Conservation (phyloP, 179 eudicot genomes). For the Vitellaria paradoxa region DNA sequence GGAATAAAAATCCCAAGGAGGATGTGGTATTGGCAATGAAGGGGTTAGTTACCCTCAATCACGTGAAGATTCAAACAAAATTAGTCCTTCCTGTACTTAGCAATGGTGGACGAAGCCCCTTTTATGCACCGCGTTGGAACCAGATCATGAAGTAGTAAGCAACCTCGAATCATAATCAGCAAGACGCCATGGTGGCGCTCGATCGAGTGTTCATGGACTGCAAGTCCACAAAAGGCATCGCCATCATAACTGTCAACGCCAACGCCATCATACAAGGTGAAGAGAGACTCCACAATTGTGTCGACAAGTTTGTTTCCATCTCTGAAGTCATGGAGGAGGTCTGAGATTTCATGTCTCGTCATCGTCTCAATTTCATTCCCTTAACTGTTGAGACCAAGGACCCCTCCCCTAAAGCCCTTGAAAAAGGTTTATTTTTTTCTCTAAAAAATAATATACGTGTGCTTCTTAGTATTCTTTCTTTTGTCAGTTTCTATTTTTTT, state of each 20-base stretch:
- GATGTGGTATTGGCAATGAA: too few relatives aligned
- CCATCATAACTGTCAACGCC: conserved; percentile 87
- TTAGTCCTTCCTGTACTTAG: neutral
- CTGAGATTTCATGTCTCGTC: conserved; percentile 79
- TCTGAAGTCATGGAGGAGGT: conserved; percentile 65
- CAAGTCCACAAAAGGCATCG: conserved; percentile 64
- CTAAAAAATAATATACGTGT: too few relatives aligned
- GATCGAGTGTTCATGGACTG: conserved; percentile 37
- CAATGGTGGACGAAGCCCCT: conserved; percentile 30
- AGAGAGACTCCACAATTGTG: conserved; percentile 37
- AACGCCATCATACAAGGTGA: conserved; percentile 90
- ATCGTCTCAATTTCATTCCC: conserved; percentile 56
- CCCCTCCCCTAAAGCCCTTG: conserved; percentile 74
- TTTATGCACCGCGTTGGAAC: conserved; percentile 50
- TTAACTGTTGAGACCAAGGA: too few relatives aligned
- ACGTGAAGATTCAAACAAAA: too few relatives aligned
- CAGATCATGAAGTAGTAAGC: conserved; percentile 51
- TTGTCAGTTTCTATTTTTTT: too few relatives aligned
- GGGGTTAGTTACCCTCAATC: too few relatives aligned
- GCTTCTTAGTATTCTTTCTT: too few relatives aligned
- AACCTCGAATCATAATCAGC: conserved; percentile 14
- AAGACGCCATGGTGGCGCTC: conserved; percentile 1
- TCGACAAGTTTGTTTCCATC: conserved; percentile 76
- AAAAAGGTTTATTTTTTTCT: conserved; percentile 46
- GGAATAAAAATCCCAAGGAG: too few relatives aligned